Evolutionary conservation across 139 green algal species (phyloP).

Genomic region (Trebouxia sp.): DNA sequence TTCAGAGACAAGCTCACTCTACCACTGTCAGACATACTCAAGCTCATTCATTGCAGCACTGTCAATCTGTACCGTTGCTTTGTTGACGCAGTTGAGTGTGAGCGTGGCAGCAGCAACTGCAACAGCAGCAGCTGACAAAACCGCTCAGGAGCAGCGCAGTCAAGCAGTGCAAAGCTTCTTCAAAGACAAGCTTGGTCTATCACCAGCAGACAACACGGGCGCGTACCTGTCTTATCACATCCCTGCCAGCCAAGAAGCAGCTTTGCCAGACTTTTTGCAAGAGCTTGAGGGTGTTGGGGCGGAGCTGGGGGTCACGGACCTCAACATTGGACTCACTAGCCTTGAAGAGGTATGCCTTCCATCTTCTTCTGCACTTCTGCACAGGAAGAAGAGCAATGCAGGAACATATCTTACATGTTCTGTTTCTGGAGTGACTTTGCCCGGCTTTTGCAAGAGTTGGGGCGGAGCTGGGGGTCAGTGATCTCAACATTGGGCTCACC

Average conservation of each 20-base stretch:
- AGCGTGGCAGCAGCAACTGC: not conserved
- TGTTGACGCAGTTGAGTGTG: not conserved
- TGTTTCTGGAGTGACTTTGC: constrained; percentile 52
- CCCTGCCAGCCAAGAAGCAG: constrained; percentile 46
- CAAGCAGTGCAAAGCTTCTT: constrained; percentile 52
- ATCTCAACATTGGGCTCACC: no score
- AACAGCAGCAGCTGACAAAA: constrained; percentile 4
- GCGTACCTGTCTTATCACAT: constrained; percentile 76
- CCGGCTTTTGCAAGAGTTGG: constrained; percentile 62
- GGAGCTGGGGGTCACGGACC: constrained; percentile 64
- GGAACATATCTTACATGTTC: no score
- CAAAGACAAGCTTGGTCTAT: constrained; percentile 48
- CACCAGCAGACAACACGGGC: constrained; percentile 58
- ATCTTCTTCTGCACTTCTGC: no score
- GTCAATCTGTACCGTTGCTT: no score
- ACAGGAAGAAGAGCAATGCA: no score
- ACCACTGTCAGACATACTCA: constrained; percentile 57
- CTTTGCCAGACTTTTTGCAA: constrained; percentile 61
- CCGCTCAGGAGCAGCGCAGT: constrained; percentile 25
- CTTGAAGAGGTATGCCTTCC: constrained; percentile 60
- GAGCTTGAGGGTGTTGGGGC: constrained; percentile 50
- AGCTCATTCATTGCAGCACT: no score
- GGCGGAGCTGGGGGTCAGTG: constrained; percentile 54
- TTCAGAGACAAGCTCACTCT: constrained; percentile 54
- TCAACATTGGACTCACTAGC: constrained; percentile 69